A percentile compares a stretch with the other conserved stretches of the same genome.
These are phyloP conservation scores for Neonectria punicea DNA, from an alignment of 2,329 filamentous ascomycete species.

Conservation along the genomic window DNA sequence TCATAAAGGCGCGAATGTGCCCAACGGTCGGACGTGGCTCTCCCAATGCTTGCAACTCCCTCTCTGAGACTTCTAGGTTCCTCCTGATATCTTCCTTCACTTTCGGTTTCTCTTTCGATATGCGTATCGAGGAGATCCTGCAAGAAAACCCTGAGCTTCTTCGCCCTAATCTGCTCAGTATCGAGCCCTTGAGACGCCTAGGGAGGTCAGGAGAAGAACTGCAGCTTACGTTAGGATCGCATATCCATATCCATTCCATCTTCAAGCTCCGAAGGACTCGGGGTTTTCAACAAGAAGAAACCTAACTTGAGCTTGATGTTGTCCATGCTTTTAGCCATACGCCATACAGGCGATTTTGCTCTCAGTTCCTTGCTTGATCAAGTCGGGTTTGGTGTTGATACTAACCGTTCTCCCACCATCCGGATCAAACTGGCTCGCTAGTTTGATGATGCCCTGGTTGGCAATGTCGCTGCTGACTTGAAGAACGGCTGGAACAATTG, in stretches of 20 bases:
- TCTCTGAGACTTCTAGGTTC: neutral
- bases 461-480: conserved; percentile 52
- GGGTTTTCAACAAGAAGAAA: conserved; percentile 50
- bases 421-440: conserved; percentile 46
- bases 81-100: conserved; percentile 38
- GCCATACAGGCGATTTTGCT: conserved; percentile 42
- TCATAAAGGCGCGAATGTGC: neutral
- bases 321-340: conserved; percentile 44
- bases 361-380: conserved; percentile 40
- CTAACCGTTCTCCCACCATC: conserved; percentile 51
- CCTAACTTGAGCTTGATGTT: conserved; percentile 55
- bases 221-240: conserved; percentile 51
- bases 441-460: conserved; percentile 50
- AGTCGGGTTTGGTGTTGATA: conserved; percentile 57
- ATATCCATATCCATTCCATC: conserved; percentile 48
- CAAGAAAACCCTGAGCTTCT: conserved; percentile 33
- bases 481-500: conserved; percentile 58
- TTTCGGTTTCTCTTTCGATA: conserved; percentile 44
- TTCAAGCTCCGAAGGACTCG: conserved; percentile 46
- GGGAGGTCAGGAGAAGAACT: conserved; percentile 51
- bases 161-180: conserved; percentile 32
- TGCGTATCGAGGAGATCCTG: conserved; percentile 42
- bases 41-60: neutral
- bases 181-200: conserved; percentile 44
- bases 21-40: neutral